These are phyloP conservation scores for Drechslerella coelobrocha DNA, from an alignment of 2,329 filamentous ascomycete species.

Conservation along the genomic window DNA sequence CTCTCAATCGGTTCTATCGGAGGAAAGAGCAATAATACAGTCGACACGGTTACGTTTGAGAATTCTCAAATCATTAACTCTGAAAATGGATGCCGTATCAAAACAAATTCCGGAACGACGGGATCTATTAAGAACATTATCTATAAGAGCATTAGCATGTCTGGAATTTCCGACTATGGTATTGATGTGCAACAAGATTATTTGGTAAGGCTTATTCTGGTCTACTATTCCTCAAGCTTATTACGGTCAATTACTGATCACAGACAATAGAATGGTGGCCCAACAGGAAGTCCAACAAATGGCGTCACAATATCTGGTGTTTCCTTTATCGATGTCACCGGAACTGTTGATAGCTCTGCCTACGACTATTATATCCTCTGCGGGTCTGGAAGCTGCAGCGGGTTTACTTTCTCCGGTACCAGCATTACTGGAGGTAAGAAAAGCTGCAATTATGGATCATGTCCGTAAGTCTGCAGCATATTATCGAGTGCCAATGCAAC, in stretches of 20 bases:
- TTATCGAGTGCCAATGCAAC: background rate
- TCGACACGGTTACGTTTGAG: slow-evolving; percentile 63
- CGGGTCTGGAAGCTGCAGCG: slow-evolving; percentile 60
- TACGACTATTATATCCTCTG: slow-evolving; percentile 65
- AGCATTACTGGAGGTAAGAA: slow-evolving; percentile 64
- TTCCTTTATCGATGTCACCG: slow-evolving; percentile 19
- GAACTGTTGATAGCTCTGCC: slow-evolving; percentile 53
- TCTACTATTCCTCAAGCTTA: background rate
- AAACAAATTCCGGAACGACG: slow-evolving; percentile 62
- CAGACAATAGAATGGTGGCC: slow-evolving; percentile 18
- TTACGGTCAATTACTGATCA: background rate
- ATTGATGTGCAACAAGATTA: slow-evolving; percentile 34
- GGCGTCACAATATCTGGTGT: slow-evolving; percentile 21
- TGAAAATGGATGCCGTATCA: slow-evolving; percentile 65
- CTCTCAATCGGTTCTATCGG: slow-evolving; percentile 62
- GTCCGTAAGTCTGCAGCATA: slow-evolving; percentile 6
- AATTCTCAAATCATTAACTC: slow-evolving; percentile 64
- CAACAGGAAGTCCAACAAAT: slow-evolving; percentile 26
- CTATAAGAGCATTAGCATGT: slow-evolving; percentile 61
- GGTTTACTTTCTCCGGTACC: slow-evolving; percentile 65
- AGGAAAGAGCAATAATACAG: slow-evolving; percentile 64
- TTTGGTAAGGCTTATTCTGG: slow-evolving; percentile 12
- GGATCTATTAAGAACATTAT: slow-evolving; percentile 61
- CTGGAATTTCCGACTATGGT: slow-evolving; percentile 25
- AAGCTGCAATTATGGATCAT: slow-evolving; percentile 31